Conservation (phyloP, 495 filamentous ascomycete genomes). For the Podospora australis region DNA sequence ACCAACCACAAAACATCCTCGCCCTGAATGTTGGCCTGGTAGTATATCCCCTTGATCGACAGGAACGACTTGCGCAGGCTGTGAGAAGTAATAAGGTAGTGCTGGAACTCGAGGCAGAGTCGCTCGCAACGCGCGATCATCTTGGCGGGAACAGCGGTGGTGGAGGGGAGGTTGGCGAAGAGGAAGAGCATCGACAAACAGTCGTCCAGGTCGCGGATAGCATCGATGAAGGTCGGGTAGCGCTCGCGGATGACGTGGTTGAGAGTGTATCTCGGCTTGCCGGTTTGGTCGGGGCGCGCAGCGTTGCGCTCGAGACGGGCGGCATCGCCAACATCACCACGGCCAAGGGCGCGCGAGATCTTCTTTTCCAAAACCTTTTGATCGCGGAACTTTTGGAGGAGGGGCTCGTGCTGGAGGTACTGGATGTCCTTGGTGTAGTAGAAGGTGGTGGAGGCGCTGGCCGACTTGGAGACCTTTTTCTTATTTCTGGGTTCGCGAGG, state of each 20-base stretch:
- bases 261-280: constrained; percentile 76
- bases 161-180: constrained; percentile 92
- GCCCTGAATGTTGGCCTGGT: constrained; percentile 97
- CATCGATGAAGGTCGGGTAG: constrained; percentile 95
- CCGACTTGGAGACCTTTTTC: constrained; percentile 90
- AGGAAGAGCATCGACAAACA: constrained; percentile 94
- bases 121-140: constrained; percentile 89
- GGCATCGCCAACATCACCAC: constrained; percentile 85
- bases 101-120: constrained; percentile 88
- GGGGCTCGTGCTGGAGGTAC: constrained; percentile 92
- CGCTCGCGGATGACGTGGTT: constrained; percentile 97
- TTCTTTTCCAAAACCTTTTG: constrained; percentile 96
- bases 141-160: constrained; percentile 78
- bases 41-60: constrained; percentile 98
- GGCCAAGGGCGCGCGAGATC: constrained; percentile 82
- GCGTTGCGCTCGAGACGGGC: constrained; percentile 53
- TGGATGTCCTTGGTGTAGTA: constrained; percentile 99
- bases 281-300: constrained; percentile 72
- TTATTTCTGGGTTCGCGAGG: constrained; percentile 92
- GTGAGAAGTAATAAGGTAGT: constrained; percentile 88
- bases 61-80: constrained; percentile 91
- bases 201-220: constrained; percentile 91
- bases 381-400: constrained; percentile 92
- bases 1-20: constrained; percentile 97
- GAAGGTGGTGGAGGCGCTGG: constrained; percentile 87